Evolutionary conservation across 495 filamentous ascomycete genomes (phyloP), one percentile per base, ranked within the genome.

Genomic region (Penicillium cinerascens): DNA sequence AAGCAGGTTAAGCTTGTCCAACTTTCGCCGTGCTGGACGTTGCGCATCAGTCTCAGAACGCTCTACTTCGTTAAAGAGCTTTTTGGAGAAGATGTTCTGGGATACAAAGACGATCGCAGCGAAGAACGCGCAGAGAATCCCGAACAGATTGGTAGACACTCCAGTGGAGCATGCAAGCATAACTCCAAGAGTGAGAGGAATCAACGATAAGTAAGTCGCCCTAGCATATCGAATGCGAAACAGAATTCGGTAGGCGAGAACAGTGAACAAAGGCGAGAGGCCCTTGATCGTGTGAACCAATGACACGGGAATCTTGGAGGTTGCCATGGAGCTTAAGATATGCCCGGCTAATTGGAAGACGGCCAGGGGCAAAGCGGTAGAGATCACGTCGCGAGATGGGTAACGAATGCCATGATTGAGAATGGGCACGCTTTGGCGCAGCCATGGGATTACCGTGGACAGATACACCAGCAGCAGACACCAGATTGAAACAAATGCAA

Each of bases 211-310:
- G 65, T 97, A 99, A 13, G 92, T 99, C 21, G 90, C 84, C 27
- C 71, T 78, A 8, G 91, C 87, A 71, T 97, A 99, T 59, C 82
- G 86, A 36, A 97, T 90, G 56, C 86, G 77, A 70, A 92, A 96
- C 60, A 96, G 73, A 53, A 93, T 67, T 13, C 95, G 86, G 70
- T 97, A 97, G 29, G 95, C 93, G 15, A 96, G 66, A 47, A 99
- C 93, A 0, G 93, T 97, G 64, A 97, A 92, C 22, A 99, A 79
- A 2, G 93, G 93, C 1, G 95, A 97, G 40, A 99, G 86, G n/a
- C 93, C 95, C 73, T 99, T 99, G 67, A 99, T 97, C 1, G 95
- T 97, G 71, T 99, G 93, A 16, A 99, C 93, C 37, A 99, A 78
- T 18, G 92, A 96, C 8, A 99, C 93, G 5, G 95, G 91, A 37